Evolutionary conservation across 805 yeast genomes (phyloP).

Genomic region (Candida wancherniae): DNA sequence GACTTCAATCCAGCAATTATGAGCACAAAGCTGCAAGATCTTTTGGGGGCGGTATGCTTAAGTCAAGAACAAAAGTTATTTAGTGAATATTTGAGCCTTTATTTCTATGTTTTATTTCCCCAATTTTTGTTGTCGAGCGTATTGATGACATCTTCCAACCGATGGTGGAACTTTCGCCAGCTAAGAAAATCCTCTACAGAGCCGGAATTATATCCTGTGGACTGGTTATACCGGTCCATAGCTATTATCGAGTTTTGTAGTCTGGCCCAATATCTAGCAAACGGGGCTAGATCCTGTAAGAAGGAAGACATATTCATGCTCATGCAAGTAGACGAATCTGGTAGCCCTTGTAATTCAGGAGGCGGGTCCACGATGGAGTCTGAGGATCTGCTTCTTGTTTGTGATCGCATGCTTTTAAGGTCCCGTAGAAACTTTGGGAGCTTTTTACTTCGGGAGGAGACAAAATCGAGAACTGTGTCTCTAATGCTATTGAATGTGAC

Average conservation of each 20-base stretch:
- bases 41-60: slow-evolving; percentile 65
- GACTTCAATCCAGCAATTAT: slow-evolving; percentile 55
- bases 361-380: slow-evolving; percentile 7
- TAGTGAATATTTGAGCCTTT: slow-evolving; percentile 14
- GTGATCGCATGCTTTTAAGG: slow-evolving; percentile 18
- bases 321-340: slow-evolving; percentile 30
- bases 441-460: slow-evolving; percentile 34
- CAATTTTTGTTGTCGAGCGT: too few species aligned
- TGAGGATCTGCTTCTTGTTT: slow-evolving; percentile 15
- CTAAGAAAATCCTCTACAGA: slow-evolving; percentile 25
- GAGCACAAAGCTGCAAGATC: slow-evolving; percentile 62
- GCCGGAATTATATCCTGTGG: slow-evolving; percentile 14
- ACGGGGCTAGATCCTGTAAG: slow-evolving; percentile 29
- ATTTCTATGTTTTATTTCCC: too few species aligned
- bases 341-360: slow-evolving; percentile 23
- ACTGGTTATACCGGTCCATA: slow-evolving; percentile 16
- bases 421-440: slow-evolving; percentile 28
- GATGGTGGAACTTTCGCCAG: slow-evolving; percentile 34
- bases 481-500: slow-evolving; percentile 10
- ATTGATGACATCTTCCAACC: slow-evolving; percentile 13
- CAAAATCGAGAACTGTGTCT: slow-evolving; percentile 15
- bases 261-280: slow-evolving; percentile 28
- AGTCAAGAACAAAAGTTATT: slow-evolving; percentile 49
- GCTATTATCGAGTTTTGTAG: slow-evolving; percentile 26
- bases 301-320: slow-evolving; percentile 23